phyloP scores from a whole-genome alignment of 2,329 filamentous ascomycete genomes.

The Pseudogymnoascus verrucosus region DNA sequence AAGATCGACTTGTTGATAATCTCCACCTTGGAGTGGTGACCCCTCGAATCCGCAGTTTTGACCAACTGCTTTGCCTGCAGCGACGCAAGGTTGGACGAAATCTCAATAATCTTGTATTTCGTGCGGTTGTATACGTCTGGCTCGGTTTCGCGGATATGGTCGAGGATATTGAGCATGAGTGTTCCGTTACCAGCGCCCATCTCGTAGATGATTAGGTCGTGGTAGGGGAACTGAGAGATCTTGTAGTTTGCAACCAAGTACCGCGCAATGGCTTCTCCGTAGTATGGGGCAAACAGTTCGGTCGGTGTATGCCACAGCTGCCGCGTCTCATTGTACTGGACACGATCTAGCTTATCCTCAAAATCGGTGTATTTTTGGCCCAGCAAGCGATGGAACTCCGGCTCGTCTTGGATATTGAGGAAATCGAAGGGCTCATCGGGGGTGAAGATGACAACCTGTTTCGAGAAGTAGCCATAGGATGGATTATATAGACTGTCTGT shows the following conservation, averaged over 20 bases:
- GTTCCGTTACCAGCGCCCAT: slow-evolving; percentile 97
- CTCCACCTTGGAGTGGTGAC: slow-evolving; percentile 78
- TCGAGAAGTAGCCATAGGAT: slow-evolving; percentile 91
- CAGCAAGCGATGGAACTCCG: slow-evolving; percentile 71
- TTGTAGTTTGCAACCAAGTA: slow-evolving; percentile 96
- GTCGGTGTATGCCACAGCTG: slow-evolving; percentile 99
- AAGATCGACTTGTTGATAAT: slow-evolving; percentile 95
- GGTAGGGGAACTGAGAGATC: slow-evolving; percentile 85
- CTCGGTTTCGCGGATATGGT: slow-evolving; percentile 85
- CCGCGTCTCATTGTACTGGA: slow-evolving; percentile 59
- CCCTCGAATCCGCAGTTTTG: slow-evolving; percentile 57
- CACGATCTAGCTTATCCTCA: slow-evolving; percentile 75
- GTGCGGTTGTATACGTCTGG: slow-evolving; percentile 91
- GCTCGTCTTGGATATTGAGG: slow-evolving; percentile 69
- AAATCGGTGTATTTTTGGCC: slow-evolving; percentile 80
- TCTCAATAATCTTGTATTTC: slow-evolving; percentile 92
- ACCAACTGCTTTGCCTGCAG: slow-evolving; percentile 67
- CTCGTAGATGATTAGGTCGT: slow-evolving; percentile 96
- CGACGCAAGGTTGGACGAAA: slow-evolving; percentile 70
- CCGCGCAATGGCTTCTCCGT: slow-evolving; percentile 93
- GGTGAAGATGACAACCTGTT: slow-evolving; percentile 92
- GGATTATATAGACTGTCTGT: slow-evolving; percentile 90
- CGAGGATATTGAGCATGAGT: slow-evolving; percentile 94
- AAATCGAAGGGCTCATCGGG: slow-evolving; percentile 91
- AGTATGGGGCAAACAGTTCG: slow-evolving; percentile 92